Evolutionary conservation across 306 rosid genomes (phyloP).

Genomic region (Senna tora): DNA sequence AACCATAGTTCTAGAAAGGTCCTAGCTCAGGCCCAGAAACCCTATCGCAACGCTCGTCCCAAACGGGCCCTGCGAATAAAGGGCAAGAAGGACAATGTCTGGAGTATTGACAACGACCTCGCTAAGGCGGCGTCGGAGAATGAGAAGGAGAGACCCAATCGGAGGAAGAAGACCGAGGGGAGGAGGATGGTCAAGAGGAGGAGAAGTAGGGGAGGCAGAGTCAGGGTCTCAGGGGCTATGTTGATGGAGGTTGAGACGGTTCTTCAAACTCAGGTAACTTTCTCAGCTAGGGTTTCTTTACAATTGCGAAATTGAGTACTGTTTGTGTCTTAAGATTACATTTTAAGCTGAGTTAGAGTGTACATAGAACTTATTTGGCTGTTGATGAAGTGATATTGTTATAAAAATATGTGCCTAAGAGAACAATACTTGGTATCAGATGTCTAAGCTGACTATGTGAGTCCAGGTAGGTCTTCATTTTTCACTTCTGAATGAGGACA

Average conservation of each 20-base stretch:
- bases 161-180: constrained; percentile 50
- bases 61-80: constrained; percentile 39
- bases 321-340: constrained; percentile 6
- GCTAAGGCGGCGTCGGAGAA: constrained; percentile 49
- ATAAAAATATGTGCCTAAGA: not conserved
- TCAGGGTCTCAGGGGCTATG: constrained; percentile 80
- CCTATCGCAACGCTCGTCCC: constrained; percentile 34
- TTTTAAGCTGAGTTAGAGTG: not conserved
- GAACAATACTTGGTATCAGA: constrained; percentile 4
- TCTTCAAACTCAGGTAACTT: constrained; percentile 84
- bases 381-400: constrained; percentile 22
- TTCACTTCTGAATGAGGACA: not conserved
- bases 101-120: constrained; percentile 85
- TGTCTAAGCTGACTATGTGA: not conserved
- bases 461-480: constrained; percentile 3
- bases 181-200: constrained; percentile 53
- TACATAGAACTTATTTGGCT: constrained; percentile 9
- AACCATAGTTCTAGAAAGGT: constrained; percentile 47
- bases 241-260: constrained; percentile 78
- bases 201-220: constrained; percentile 47
- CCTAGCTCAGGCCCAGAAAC: constrained; percentile 46
- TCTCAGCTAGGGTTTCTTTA: constrained; percentile 20
- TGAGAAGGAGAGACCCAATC: constrained; percentile 31
- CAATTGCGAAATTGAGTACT: not conserved
- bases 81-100: constrained; percentile 80